Base-by-base conservation (phyloP, 257 asterid species). In the Plectranthus barbatus region DNA sequence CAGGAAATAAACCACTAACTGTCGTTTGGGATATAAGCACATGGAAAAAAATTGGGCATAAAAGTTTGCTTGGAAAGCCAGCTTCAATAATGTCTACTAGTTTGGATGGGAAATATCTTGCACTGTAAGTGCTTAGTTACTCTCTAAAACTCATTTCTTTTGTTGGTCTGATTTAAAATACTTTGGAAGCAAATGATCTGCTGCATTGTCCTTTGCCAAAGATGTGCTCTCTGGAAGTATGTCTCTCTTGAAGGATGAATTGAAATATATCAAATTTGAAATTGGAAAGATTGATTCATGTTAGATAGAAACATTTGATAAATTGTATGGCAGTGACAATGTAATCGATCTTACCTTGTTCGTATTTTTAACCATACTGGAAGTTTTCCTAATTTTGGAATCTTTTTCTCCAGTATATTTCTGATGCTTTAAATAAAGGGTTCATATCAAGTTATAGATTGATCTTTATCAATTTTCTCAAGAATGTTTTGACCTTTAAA, bases 101-200 rank as follows among this genome's bases (percentile, higher is more conserved):
- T 70, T 77, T 80, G 78, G 99, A 93, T 40, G 99, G 99, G 66
- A 93, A 93, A 76, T 93, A 93, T 81, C 94, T 93, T 64, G 92
- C 87, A 52, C 72, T 84, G 99, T 93, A 77, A 84, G 99, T 79
- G 52, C 73, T 57, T 37, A 11, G 44, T 64, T 37, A 48, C 26
- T 51, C 54, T 39, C 31, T 34, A 0, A 13, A 44, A 40, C 65
- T 18, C 19, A 44, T 56, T 54, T 8, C 45, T 36, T 56, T 66
- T 37, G 21, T 52, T 19, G 37, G 23, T 67, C 70, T 44, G 64
- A 37, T 71, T 9, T 73, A 40, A 24, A 34, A 23, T 42, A 48
- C 24, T 34, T 9, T 17, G 59, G 39, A 59, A 57, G 61, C 45
- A 42, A 67, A 61, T 36, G 33, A 29, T 31, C n/a, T 39, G 19